A percentile compares a stretch with the other conserved stretches of the same genome.
Evolutionary conservation across 371 early-diverging fungal species (phyloP).

Genomic region (Nematocida minor): DNA sequence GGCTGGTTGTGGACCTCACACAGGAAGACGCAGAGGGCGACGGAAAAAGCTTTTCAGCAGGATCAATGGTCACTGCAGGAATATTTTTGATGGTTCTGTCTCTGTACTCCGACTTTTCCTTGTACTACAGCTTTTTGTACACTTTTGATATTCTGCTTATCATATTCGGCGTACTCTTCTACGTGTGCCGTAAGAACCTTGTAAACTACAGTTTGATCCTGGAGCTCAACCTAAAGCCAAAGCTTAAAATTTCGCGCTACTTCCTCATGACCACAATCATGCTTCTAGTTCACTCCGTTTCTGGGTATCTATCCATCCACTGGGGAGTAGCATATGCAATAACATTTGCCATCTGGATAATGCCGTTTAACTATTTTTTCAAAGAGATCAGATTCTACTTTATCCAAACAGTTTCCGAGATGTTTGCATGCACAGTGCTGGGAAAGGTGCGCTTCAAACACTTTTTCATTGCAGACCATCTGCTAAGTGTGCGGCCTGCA

Average conservation of each 20-base stretch:
- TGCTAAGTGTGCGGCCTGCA: constrained; percentile 49
- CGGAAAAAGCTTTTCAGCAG: constrained; percentile 38
- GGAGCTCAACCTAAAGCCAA: constrained; percentile 56
- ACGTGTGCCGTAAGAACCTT: constrained; percentile 51
- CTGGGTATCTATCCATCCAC: neutral
- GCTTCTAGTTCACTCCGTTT: constrained; percentile 12
- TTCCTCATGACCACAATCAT: constrained; percentile 35
- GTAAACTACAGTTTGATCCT: constrained; percentile 65
- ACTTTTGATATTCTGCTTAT: constrained; percentile 26
- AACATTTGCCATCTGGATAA: constrained; percentile 15
- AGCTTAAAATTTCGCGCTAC: constrained; percentile 52
- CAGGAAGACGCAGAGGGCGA: constrained; percentile 36
- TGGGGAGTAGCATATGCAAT: neutral
- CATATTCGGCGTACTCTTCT: constrained; percentile 58
- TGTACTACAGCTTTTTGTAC: constrained; percentile 10
- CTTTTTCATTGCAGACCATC: constrained; percentile 64
- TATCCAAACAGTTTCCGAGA: constrained; percentile 21
- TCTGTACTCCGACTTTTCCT: neutral
- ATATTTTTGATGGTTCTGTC: neutral
- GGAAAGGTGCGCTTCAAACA: constrained; percentile 60
- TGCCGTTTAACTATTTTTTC: constrained; percentile 57
- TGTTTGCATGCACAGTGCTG: constrained; percentile 44
- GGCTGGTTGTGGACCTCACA: constrained; percentile 27
- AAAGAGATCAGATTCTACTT: constrained; percentile 54
- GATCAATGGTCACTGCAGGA: neutral